Conservation (phyloP, 2,329 filamentous ascomycete species). For the Venturia pyrina region DNA sequence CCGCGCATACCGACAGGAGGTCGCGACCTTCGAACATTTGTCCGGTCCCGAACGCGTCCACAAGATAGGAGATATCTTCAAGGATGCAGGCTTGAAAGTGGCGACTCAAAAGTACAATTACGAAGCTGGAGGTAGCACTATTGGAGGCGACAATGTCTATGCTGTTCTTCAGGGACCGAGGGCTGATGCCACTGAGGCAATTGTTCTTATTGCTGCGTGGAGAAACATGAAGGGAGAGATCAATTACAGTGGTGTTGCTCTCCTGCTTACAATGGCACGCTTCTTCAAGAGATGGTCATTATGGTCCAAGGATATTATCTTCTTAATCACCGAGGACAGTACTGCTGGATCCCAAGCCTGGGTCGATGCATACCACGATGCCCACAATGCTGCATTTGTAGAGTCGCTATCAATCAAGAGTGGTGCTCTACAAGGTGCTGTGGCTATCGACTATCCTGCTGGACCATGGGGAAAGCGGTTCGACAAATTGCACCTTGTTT, state of each 20-base stretch:
- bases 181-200: constrained; percentile 92
- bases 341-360: constrained; percentile 86
- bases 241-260: constrained; percentile 78
- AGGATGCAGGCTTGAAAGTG: constrained; percentile 72
- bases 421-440: constrained; percentile 80
- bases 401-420: constrained; percentile 78
- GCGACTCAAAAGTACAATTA: constrained; percentile 85
- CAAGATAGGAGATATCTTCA: constrained; percentile 65
- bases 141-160: constrained; percentile 82
- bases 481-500: constrained; percentile 79
- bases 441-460: constrained; percentile 82
- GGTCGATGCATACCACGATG: constrained; percentile 95
- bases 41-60: constrained; percentile 43
- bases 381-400: constrained; percentile 61
- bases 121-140: constrained; percentile 58
- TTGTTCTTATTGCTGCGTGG: constrained; percentile 87
- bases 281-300: constrained; percentile 98
- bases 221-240: constrained; percentile 66
- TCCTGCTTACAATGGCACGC: constrained; percentile 76
- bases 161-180: constrained; percentile 86
- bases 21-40: constrained; percentile 49
- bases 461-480: constrained; percentile 65
- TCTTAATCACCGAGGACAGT: constrained; percentile 81
- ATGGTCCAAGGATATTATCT: constrained; percentile 98
- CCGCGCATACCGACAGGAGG: constrained; percentile 77